Percentiles rank a stretch among this genome's conserved stretches.
Conservation (phyloP, 75 land plant species). For the Pinus albicaulis region DNA sequence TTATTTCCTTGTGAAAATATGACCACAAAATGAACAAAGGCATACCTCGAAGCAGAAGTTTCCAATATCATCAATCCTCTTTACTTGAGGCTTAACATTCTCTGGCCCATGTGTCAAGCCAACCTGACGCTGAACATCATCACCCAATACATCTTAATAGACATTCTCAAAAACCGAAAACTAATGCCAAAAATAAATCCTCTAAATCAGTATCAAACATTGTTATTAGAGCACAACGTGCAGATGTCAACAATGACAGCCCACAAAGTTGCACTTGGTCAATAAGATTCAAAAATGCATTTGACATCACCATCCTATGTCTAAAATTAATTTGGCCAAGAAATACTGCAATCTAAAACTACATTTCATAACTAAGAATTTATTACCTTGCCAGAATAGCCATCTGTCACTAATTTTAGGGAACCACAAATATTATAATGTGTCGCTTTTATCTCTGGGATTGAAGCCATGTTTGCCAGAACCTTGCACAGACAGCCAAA, state of each 20-base stretch:
- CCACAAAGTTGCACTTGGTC: neutral
- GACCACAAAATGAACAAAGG: neutral
- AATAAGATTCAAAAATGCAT: neutral
- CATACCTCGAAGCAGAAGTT: conserved; percentile 92
- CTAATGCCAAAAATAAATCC: neutral
- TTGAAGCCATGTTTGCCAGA: conserved; percentile 90
- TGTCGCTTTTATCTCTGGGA: conserved; percentile 71
- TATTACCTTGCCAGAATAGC: conserved; percentile 59
- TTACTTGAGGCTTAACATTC: conserved; percentile 82
- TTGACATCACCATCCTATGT: neutral
- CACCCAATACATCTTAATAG: neutral
- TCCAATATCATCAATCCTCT: conserved; percentile 64
- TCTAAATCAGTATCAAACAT: no score
- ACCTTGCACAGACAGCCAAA: conserved; percentile 44
- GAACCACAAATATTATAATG: conserved; percentile 84
- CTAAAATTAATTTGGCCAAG: neutral
- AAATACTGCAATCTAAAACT: neutral
- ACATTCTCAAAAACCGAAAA: neutral
- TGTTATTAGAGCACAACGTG: no score
- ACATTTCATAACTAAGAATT: neutral
- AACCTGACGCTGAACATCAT: conserved; percentile 58
- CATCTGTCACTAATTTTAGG: conserved; percentile 32
- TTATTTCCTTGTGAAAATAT: neutral
- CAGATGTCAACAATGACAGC: neutral
- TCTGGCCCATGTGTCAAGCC: conserved; percentile 89